A percentile compares a stretch with the other conserved stretches of the same genome.
Evolutionary conservation across 441 rosid species (phyloP).

Genomic region (Mallotus repandus): DNA sequence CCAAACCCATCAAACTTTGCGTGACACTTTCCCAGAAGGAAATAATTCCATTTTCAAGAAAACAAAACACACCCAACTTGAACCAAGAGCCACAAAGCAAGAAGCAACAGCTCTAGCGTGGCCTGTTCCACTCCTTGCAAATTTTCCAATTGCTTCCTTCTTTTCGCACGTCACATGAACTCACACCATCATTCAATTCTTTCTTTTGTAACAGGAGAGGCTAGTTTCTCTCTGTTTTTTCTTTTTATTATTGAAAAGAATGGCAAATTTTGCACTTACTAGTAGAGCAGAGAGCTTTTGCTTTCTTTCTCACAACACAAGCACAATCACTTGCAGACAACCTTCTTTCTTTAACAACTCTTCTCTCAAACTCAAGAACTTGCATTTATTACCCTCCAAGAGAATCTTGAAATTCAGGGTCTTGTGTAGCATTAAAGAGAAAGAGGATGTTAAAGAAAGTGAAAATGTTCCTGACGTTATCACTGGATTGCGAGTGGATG

Average conservation of each 20-base stretch:
- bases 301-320: constrained; percentile 32
- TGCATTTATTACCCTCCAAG: constrained; percentile 21
- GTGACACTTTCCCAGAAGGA: neutral
- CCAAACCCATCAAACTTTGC: neutral
- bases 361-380: constrained; percentile 13
- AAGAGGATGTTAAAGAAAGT: constrained; percentile 44
- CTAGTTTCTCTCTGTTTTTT: neutral
- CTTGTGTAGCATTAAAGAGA: constrained; percentile 55
- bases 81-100: constrained; percentile 47
- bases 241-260: constrained; percentile 8
- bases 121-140: constrained; percentile 34
- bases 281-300: constrained; percentile 37
- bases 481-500: constrained; percentile 32
- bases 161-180: constrained; percentile 4
- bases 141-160: constrained; percentile 10
- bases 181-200: constrained; percentile 15
- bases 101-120: constrained; percentile 41
- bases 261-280: constrained; percentile 47
- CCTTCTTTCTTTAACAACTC: constrained; percentile 27
- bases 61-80: neutral
- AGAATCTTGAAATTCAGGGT: constrained; percentile 41
- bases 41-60: neutral
- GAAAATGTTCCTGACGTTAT: constrained; percentile 32
- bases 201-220: neutral
- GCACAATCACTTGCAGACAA: constrained; percentile 14